phyloP scores from a whole-genome alignment of 2,329 filamentous ascomycete genomes.

The Aspergillus novofumigatus region DNA sequence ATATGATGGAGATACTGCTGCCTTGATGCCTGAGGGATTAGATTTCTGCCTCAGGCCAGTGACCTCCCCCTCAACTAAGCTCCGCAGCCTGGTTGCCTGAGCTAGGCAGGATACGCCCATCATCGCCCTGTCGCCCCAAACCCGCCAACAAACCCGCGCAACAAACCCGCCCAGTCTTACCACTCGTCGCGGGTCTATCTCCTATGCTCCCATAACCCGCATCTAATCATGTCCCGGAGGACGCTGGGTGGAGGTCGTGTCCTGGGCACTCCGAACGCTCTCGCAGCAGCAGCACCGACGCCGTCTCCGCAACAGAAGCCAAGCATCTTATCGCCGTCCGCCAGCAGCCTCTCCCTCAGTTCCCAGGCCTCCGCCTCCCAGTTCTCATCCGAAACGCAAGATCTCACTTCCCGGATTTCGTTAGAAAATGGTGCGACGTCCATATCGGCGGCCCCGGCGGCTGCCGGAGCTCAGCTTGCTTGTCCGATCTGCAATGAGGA shows the following conservation, averaged over 20 bases:
- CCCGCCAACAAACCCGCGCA: background rate
- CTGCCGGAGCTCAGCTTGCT: conserved; percentile 65
- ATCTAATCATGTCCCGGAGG: conserved; percentile 66
- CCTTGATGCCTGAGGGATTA: background rate
- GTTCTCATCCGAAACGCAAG: conserved; percentile 67
- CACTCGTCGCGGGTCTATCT: conserved; percentile 18
- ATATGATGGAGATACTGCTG: background rate
- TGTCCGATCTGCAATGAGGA: conserved; percentile 99
- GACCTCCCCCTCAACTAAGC: background rate
- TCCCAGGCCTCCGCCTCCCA: conserved; percentile 72
- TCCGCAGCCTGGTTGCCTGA: background rate
- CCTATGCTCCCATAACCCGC: conserved; percentile 36
- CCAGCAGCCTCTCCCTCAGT: conserved; percentile 72
- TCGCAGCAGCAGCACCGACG: conserved; percentile 60
- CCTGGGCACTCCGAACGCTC: conserved; percentile 77
- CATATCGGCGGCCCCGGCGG: conserved; percentile 46
- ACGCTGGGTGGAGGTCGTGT: conserved; percentile 90
- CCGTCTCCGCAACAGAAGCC: conserved; percentile 39
- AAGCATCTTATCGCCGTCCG: conserved; percentile 56
- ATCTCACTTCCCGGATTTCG: conserved; percentile 77
- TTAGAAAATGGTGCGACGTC: conserved; percentile 57
- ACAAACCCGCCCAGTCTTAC: background rate
- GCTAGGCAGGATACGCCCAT: background rate
- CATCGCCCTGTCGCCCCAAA: background rate
- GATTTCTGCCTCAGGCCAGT: background rate